Evolutionary conservation across 441 rosid species (phyloP).

Genomic region (Gossypium schwendimanii): DNA sequence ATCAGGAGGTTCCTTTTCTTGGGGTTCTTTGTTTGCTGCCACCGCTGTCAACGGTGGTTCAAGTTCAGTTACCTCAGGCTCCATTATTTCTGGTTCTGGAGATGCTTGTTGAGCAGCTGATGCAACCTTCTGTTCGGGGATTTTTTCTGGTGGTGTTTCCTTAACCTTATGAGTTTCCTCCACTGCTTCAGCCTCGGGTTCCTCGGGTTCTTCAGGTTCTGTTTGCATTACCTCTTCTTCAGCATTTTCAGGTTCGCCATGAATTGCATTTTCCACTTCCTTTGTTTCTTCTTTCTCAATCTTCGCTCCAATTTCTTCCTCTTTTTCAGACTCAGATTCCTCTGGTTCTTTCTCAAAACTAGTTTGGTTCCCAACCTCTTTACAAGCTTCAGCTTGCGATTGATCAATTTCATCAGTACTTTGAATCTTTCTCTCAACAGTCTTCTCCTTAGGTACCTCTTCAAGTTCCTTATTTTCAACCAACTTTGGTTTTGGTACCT

Average conservation of each 20-base stretch:
- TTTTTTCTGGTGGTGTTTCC: slow-evolving; percentile 6
- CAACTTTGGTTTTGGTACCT: too few relatives aligned
- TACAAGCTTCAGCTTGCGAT: neutral
- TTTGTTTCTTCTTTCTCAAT: neutral
- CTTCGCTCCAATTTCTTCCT: neutral
- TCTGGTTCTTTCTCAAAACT: neutral
- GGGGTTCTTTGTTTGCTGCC: slow-evolving; percentile 12
- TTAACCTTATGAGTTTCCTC: slow-evolving; percentile 16
- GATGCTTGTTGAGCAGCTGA: neutral
- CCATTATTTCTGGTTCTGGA: neutral
- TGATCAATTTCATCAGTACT: neutral
- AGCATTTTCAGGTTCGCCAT: neutral
- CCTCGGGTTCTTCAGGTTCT: slow-evolving; percentile 4
- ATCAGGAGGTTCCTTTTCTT: slow-evolving; percentile 4
- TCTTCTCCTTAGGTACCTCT: neutral
- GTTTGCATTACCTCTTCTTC: neutral
- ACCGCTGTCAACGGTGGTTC: neutral
- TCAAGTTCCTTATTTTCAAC: neutral
- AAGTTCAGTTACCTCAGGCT: neutral
- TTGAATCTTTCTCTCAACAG: neutral
- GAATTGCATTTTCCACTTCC: neutral
- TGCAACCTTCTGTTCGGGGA: slow-evolving; percentile 11
- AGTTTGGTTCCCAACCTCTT: neutral
- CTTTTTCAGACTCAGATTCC: neutral
- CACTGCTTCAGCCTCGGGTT: neutral